Percentiles rank a stretch among this genome's conserved stretches.
Conservation (phyloP, 805 yeast genomes). For the Ogataea paraovalis region DNA sequence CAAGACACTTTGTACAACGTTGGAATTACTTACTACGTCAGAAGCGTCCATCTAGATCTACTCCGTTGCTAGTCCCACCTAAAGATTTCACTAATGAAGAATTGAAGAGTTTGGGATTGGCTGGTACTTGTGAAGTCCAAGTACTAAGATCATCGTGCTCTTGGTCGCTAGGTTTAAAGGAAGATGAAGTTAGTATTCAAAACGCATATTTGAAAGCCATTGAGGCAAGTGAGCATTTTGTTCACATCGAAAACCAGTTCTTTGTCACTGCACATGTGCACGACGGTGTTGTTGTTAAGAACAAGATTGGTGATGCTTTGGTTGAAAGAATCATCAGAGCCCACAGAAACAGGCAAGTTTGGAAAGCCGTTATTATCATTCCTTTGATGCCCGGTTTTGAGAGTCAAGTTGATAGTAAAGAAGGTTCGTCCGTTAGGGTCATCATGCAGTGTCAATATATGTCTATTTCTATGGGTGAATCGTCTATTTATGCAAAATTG, state of each 20-base stretch:
- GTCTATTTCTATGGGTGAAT: conserved; percentile 86
- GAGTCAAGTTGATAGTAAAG: conserved; percentile 86
- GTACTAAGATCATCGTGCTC: conserved; percentile 81
- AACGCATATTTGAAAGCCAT: conserved; percentile 87
- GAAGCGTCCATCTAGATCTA: conserved; percentile 89
- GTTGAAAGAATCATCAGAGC: conserved; percentile 96
- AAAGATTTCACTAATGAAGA: conserved; percentile 78
- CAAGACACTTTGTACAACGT: conserved; percentile 93
- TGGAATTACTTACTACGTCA: conserved; percentile 94
- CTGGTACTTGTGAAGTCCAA: conserved; percentile 91
- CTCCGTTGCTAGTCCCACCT: conserved; percentile 91
- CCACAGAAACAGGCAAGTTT: conserved; percentile 63
- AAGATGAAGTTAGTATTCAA: conserved; percentile 85
- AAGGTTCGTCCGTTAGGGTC: conserved; percentile 91
- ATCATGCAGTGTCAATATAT: conserved; percentile 95
- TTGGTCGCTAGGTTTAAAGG: conserved; percentile 90
- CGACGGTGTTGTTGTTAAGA: conserved; percentile 79
- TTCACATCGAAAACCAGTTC: conserved; percentile 94
- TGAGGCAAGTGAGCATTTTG: conserved; percentile 87
- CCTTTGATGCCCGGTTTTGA: conserved; percentile 98
- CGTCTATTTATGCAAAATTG: conserved; percentile 82
- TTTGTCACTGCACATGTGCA: conserved; percentile 85
- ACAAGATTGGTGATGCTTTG: conserved; percentile 91
- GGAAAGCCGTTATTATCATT: conserved; percentile 90
- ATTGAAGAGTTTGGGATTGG: conserved; percentile 51